A percentile compares a stretch with the other conserved stretches of the same genome.
phyloP scores from a whole-genome alignment of 768 basidiomycete species.

The Scleroderma citrinum region DNA sequence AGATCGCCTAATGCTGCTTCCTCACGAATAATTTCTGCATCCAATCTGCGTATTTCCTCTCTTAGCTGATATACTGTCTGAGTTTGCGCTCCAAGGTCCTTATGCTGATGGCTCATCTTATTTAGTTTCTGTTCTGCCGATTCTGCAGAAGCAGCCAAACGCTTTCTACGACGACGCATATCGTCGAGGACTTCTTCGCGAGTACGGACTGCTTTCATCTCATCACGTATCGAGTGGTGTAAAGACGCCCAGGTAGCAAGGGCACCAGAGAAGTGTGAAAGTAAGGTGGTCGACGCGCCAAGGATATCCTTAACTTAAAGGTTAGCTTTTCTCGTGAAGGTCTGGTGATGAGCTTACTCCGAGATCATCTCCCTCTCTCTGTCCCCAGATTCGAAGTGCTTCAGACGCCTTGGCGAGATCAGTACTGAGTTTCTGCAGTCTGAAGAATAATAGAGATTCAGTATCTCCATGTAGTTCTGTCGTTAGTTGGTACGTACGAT shows the following conservation, averaged over 20 bases:
- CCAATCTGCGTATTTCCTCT: constrained; percentile 71
- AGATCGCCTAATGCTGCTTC: constrained; percentile 79
- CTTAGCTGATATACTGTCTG: constrained; percentile 64
- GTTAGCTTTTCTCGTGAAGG: neutral
- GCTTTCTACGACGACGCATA: constrained; percentile 61
- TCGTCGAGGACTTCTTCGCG: constrained; percentile 81
- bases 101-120: constrained; percentile 88
- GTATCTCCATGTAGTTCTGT: neutral
- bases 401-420: constrained; percentile 70
- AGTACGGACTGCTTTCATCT: constrained; percentile 77
- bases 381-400: constrained; percentile 65
- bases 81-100: constrained; percentile 68
- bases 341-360: constrained; percentile 43
- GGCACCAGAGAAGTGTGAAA: constrained; percentile 61
- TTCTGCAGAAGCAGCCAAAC: constrained; percentile 66
- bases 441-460: constrained; percentile 20
- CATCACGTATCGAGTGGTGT: constrained; percentile 53
- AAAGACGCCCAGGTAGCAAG: constrained; percentile 65
- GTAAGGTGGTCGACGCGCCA: constrained; percentile 60
- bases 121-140: constrained; percentile 80
- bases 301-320: constrained; percentile 63
- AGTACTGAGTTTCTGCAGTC: constrained; percentile 57
- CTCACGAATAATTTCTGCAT: constrained; percentile 77
- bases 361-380: constrained; percentile 79
- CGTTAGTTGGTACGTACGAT: constrained; percentile 44